Conservation (phyloP, 2,329 filamentous ascomycete genomes). For the Graphium sp. region DNA sequence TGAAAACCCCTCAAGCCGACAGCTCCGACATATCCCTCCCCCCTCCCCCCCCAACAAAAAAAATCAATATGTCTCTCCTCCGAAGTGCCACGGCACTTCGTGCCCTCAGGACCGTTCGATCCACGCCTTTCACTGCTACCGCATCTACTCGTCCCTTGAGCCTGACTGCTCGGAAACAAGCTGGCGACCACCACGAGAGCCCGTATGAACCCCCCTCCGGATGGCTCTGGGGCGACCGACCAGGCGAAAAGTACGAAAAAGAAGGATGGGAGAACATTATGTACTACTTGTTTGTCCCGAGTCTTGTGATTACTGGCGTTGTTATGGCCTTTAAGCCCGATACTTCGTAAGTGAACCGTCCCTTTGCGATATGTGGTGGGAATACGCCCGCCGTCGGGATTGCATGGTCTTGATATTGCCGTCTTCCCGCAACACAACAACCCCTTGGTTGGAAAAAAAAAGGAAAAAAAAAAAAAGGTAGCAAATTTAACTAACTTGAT, state of each 20-base stretch:
- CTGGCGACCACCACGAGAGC: slow-evolving; percentile 36
- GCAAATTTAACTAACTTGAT: no score
- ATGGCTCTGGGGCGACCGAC: slow-evolving; percentile 88
- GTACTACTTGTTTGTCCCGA: slow-evolving; percentile 72
- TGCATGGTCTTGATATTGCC: no score
- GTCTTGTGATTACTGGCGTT: slow-evolving; percentile 54
- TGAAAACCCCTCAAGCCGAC: not conserved
- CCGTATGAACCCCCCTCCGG: slow-evolving; percentile 82
- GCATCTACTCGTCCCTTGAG: slow-evolving; percentile 2
- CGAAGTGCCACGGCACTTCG: slow-evolving; percentile 3
- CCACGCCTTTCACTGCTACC: slow-evolving; percentile 1
- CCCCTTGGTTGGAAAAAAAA: no score
- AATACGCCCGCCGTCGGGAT: no score
- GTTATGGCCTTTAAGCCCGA: slow-evolving; percentile 95
- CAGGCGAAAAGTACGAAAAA: slow-evolving; percentile 86
- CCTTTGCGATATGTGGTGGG: no score
- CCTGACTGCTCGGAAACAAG: slow-evolving; percentile 5
- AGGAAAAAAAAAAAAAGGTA: no score
- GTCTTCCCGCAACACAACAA: no score
- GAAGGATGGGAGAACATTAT: slow-evolving; percentile 91
- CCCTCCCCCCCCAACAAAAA: not conserved
- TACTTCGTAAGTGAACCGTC: slow-evolving; percentile 96
- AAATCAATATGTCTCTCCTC: slow-evolving; percentile 3
- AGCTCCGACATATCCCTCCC: not conserved
- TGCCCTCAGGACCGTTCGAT: slow-evolving; percentile 2